Evolutionary conservation across 2,329 filamentous ascomycete species (phyloP), one percentile per base, ranked within the genome.

Genomic region (Epichloe typhina): DNA sequence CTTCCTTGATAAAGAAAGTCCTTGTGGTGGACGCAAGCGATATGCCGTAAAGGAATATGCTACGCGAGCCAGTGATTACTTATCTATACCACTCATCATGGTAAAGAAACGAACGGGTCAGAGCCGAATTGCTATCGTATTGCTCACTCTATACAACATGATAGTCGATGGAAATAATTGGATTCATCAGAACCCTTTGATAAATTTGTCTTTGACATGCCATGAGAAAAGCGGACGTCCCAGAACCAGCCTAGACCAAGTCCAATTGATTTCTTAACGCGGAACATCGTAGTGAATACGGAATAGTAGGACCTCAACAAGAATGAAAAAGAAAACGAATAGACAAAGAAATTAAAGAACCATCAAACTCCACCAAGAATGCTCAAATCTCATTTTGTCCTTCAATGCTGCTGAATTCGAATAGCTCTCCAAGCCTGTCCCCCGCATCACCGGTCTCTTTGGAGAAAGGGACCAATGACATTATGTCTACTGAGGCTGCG

Each of bases 401-500:
- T 47, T 46, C 35, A 15, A 36, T 50, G 37, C 47, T 33, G 50
- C 47, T 52, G 44, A 52, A 52, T 53, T 36, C 45, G 36, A 45
- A 48, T 44, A 49, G 42, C 37, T 48, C 46, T 33, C 35, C 23
- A 11, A 35, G 26, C 12, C 37, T 49, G 45, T 43, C n/a, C 13
- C 13, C 42, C 44, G 44, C 35, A n/a, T 36, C n/a, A n/a, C 46
- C 21, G 19, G 19, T 9, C 15, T 5, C 31, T 42, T 13, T 12
- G 26, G 33, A 35, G 19, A 36, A 42, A 33, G 19, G 15, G 26
- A 19, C 15, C 46, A 46, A n/a, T 31, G 40, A 19, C 51, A 52
- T 43, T 38, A 38, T 37, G 31, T 31, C 31, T 57, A 63, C 54
- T 36, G 38, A 15, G 77, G 71, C 64, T 76, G 77, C 46, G 90